Evolutionary conservation across 2,329 filamentous ascomycete genomes (phyloP), one percentile per base, ranked within the genome.

Genomic region (Lecanicillium sp.): DNA sequence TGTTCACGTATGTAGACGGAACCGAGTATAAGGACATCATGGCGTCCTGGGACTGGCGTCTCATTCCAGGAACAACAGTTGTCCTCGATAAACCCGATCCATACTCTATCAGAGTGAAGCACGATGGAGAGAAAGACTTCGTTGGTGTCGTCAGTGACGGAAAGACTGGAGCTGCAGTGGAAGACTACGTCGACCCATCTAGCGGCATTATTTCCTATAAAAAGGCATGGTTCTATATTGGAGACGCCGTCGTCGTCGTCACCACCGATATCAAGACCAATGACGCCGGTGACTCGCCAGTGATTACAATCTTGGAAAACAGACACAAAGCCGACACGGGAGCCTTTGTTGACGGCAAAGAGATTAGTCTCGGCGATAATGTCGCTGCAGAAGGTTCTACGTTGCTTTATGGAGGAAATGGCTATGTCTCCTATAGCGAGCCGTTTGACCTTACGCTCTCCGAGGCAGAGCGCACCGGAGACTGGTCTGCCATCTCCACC

Each of bases 1-100:
- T 51, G 3, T 51, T 48, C 38, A 43, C 43, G 2, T 47, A 49
- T 16, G 48, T 51, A n/a, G 37, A 41, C n/a, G 49, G 49, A 17
- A 44, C 42, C 37, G 48, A 51, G 40, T 51, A 51, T 44, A 45
- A 43, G 22, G 49, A 51, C 40, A 48, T 51, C 7, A 43, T 47
- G 45, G 47, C 33, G 13, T 42, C 47, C 3, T 49, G 48, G 48
- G 48, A 51, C 44, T 51, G 49, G 49, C 47, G 48, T 29, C 45
- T 51, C 5, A 33, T 51, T 6, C 49, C 49, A 3, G 49, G 49
- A 18, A 49, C 47, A 9, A 51, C 49, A 7, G 38, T 44, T 2
- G 36, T 48, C 5, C 47, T 43, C 15, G 42, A 47, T n/a, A 35
- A 35, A n/a, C 47, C 48, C 2, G 35, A 36, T 8, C 40, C 44